Evolutionary conservation across 768 basidiomycete genomes (phyloP), one percentile per base, ranked within the genome.

Genomic region (Obba rivulosa): DNA sequence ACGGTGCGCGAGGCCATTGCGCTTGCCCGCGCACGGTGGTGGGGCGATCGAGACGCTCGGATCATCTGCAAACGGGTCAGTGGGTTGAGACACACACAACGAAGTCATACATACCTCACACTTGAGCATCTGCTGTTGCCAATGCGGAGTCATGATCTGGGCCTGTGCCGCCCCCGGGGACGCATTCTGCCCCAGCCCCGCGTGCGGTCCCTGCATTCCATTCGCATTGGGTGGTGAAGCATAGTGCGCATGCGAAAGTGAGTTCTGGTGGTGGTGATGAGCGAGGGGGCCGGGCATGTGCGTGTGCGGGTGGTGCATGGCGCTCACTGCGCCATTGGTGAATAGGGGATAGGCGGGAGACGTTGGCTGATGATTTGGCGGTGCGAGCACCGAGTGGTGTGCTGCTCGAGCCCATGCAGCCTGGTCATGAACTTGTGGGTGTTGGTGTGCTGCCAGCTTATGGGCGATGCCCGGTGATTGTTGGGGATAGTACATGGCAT

Each of bases 1-100:
- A 87, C 79, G 14, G 86, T 87, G 41, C 96, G 81, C 17, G 90
- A 87, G 31, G 92, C 90, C 78, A 97, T 85, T 43, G 93, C 93
- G 51, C 87, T 94, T n/a, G 92, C 87, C 41, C 94, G 79, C 11
- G 96, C 96, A 46, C 95, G 85, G 62, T 96, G 93, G 65, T 97
- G 93, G 0, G 92, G 91, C 2, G 89, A 86, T 49, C 87, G 83
- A 21, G 90, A 84, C 28, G 83, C 79, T 59, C 95, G 85, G 52
- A 87, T 81, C 71, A 90, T 82, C 90, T 93, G 49, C 2, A 50
- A 24, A 20, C 17, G 31, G 28, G 48, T 48, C 50, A 34, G 43
- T 16, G 37, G 52, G 36, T 53, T 57, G 60, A 57, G 57, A 53
- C 55, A 57, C 46, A 41, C 42, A 50, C 40, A 46, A 50, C 39